These are phyloP conservation scores for Pichia sp. DNA, from an alignment of 1,139 yeast genomes.

Conservation along the genomic window DNA sequence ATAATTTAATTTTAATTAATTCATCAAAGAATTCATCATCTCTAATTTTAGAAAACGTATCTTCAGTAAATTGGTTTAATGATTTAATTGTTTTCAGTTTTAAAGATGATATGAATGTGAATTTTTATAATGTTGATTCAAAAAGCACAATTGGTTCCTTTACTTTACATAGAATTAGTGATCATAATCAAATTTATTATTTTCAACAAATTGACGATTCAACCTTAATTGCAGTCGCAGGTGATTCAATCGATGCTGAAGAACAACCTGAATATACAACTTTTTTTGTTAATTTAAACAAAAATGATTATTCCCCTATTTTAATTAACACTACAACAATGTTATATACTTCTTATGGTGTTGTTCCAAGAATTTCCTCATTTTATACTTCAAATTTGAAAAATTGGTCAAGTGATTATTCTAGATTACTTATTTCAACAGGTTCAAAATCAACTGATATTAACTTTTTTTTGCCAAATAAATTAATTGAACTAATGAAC, in stretches of 20 bases:
- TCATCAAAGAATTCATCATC: not conserved
- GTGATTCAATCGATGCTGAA: slow-evolving; percentile 6
- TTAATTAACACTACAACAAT: slow-evolving; percentile 23
- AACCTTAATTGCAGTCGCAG: slow-evolving; percentile 6
- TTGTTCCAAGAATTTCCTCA: slow-evolving; percentile 42
- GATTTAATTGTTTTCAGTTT: slow-evolving; percentile 1
- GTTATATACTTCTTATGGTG: slow-evolving; percentile 42
- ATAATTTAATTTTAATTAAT: slow-evolving; percentile 8
- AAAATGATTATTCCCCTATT: not conserved
- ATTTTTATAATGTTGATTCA: slow-evolving; percentile 2
- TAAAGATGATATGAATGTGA: not conserved
- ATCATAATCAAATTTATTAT: slow-evolving; percentile 5
- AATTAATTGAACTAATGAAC: slow-evolving; percentile 42
- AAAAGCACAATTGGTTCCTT: not conserved
- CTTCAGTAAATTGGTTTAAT: slow-evolving; percentile 14
- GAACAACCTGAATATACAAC: slow-evolving; percentile 10
- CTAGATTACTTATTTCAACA: slow-evolving; percentile 40
- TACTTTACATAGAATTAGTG: slow-evolving; percentile 3
- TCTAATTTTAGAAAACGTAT: slow-evolving; percentile 2
- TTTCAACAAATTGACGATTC: slow-evolving; percentile 8
- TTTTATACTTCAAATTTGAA: slow-evolving; percentile 42
- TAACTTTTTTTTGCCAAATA: slow-evolving; percentile 36
- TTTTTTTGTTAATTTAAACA: slow-evolving; percentile 3
- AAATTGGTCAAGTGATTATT: slow-evolving; percentile 38
- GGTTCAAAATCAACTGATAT: slow-evolving; percentile 63